Evolutionary conservation across 2,329 filamentous ascomycete genomes (phyloP).

Genomic region (Claviceps sorghi): DNA sequence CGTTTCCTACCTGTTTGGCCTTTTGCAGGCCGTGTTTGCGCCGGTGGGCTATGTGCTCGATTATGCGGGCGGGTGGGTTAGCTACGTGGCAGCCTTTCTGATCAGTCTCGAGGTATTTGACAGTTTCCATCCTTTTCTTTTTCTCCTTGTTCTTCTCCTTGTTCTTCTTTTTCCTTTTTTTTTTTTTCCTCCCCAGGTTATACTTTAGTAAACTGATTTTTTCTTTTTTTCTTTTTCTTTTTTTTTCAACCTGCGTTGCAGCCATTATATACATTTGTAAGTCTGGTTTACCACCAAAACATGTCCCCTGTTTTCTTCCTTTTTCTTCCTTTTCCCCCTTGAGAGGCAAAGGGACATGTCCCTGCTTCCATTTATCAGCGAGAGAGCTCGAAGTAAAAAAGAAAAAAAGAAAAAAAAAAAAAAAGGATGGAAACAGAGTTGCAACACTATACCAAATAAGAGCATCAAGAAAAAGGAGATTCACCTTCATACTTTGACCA

Average conservation of each 20-base stretch:
- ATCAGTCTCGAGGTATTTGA: conserved; percentile 4
- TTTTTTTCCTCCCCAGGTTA: background rate
- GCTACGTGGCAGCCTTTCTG: background rate
- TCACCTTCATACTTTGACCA: background rate
- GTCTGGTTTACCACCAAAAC: conserved; percentile 3
- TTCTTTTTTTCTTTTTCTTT: background rate
- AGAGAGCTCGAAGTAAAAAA: background rate
- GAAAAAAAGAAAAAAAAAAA: background rate
- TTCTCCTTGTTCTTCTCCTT: background rate
- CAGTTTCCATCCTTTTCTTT: background rate
- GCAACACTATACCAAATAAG: no score
- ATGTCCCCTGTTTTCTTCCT: background rate
- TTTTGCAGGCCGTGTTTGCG: background rate
- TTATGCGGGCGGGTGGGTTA: conserved; percentile 2
- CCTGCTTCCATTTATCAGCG: background rate
- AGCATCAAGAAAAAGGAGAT: no score
- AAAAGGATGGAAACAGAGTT: background rate
- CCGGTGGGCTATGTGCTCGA: conserved; percentile 3
- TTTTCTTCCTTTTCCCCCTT: background rate
- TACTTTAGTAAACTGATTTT: background rate
- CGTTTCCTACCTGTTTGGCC: background rate
- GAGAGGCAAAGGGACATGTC: background rate
- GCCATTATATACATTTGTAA: conserved; percentile 30
- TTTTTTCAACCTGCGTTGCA: conserved; percentile 6
- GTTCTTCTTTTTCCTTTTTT: background rate